Base-by-base conservation (phyloP, 164 flowering plant species). In the Cinnamomum micranthum region DNA sequence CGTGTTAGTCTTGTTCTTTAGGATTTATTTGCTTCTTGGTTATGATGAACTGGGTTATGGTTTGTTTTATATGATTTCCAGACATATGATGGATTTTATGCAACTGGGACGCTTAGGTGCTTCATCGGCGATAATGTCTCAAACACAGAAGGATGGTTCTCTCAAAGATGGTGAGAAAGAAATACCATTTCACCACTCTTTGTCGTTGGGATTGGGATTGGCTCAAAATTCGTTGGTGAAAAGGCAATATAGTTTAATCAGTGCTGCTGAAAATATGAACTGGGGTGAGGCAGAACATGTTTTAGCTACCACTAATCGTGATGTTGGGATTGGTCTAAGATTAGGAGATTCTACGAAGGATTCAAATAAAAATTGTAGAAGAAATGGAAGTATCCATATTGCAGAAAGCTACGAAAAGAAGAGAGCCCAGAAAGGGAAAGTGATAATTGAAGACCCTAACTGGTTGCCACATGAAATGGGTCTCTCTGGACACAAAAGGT, bases 391-490 rank as follows among this genome's bases (percentile, higher is more conserved):
- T 27, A 31, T 41, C 51, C 24, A 64, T 50, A n/a, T 55, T 70
- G 24, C n/a, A 22, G 14, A 12, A 22, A 50, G 13, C 6, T 22
- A 35, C 6, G 12, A 69, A 28, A 69, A 51, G 73, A 77, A 73
- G 47, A 47, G 19, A 24, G 50, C 22, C 12, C 50, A 35, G 71
- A 72, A 33, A 71, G 28, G 6, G 20, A n/a, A 35, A 14, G 3
- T 35, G 28, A 33, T 2, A 24, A 25, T 35, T 50, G 28, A 60
- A 55, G 74, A 78, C 33, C 64, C 66, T 22, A 65, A 65, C 55
- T 63, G 71, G 74, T 69, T 33, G 14, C 73, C 74, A 17, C 60
- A 74, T 73, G 12, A 55, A 60, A 50, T 17, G 55, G 62, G 41
- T 27, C 35, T 27, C n/a, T 73, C 52, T n/a, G 74, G n/a, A 27